Conservation (phyloP, 2,329 filamentous ascomycete species). For the Talaromyces sp. region DNA sequence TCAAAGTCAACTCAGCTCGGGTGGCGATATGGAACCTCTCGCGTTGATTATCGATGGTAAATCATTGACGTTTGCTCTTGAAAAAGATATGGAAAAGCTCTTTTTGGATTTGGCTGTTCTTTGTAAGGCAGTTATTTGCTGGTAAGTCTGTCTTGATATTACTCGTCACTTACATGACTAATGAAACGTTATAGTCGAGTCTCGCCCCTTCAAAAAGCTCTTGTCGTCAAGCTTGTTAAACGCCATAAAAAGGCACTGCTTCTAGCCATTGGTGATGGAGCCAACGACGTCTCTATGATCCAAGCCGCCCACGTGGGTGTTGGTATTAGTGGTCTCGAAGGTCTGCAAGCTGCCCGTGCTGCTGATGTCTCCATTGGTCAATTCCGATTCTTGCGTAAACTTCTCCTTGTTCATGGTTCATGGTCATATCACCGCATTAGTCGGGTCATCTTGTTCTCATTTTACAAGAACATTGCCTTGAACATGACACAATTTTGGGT, state of each 20-base stretch:
- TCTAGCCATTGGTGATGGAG: slow-evolving; percentile 92
- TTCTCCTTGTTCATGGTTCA: slow-evolving; percentile 88
- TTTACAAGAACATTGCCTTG: slow-evolving; percentile 98
- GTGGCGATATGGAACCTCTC: slow-evolving; percentile 65
- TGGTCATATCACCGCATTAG: slow-evolving; percentile 98
- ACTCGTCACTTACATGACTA: not conserved
- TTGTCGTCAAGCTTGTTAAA: slow-evolving; percentile 97
- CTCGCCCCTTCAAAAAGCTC: slow-evolving; percentile 90
- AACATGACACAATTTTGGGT: slow-evolving; percentile 99
- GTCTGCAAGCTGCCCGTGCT: slow-evolving; percentile 90
- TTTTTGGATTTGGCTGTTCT: slow-evolving; percentile 90
- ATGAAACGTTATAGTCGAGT: slow-evolving; percentile 61
- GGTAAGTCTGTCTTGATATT: slow-evolving; percentile 40
- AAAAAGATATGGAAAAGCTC: slow-evolving; percentile 86
- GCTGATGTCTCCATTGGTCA: slow-evolving; percentile 95
- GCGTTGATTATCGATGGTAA: slow-evolving; percentile 95
- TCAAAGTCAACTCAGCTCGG: slow-evolving; percentile 65
- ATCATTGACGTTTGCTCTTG: slow-evolving; percentile 85
- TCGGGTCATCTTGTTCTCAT: slow-evolving; percentile 96
- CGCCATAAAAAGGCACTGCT: slow-evolving; percentile 86
- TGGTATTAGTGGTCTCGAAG: slow-evolving; percentile 94
- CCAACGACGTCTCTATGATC: slow-evolving; percentile 99
- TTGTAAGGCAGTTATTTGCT: slow-evolving; percentile 98
- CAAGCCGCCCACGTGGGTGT: slow-evolving; percentile 97
- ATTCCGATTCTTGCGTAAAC: slow-evolving; percentile 89